Base-by-base conservation (phyloP, 2,329 filamentous ascomycete genomes). In the Arthroderma sp. region DNA sequence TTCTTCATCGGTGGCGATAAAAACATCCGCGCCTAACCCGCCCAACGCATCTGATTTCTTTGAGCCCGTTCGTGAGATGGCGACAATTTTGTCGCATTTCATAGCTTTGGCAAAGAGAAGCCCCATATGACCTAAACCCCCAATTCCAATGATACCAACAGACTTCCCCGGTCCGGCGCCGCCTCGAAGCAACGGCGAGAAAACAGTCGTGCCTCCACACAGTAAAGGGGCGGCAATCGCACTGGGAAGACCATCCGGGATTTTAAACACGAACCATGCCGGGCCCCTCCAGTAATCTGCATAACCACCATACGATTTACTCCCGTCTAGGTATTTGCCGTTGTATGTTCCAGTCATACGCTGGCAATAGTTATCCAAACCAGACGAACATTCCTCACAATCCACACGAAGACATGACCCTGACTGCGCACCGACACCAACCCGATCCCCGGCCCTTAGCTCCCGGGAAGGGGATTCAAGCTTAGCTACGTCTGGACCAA, bases 171-270 rank as follows among this genome's bases (percentile, higher is more conserved):
- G 83, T 0, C 87, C 87, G 35, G 81, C 78, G 1, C 81, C 81
- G 37, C 86, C 82, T 28, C 84, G 78, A 54, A 79, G 78, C 15
- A 93, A 71, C 0, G 88, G 87, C 3, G 80, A 79, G 67, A 81
- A 93, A 0, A 85, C 79, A 0, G 88, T 93, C 55, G 91, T 78
- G 1, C 88, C 88, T 1, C 83, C 88, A 66, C 88, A 91, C 28
- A 91, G 77, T 75, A 93, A 82, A 0, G 87, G 87, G 1, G 86
- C 80, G 1, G 79, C 81, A 58, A 77, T 73, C 8, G 74, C 76
- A 31, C 72, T 76, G 1, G 70, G 64, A 28, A 84, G 61, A 0
- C 60, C 66, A 13, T 77, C 74, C 0, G 81, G 81, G 58, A 84
- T 82, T 65, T 73, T 76, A 64, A 82, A 72, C 0, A 77, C 77